Evolutionary conservation across 306 rosid genomes (phyloP), one percentile per base, ranked within the genome.

Genomic region (Castanea mollissima): DNA sequence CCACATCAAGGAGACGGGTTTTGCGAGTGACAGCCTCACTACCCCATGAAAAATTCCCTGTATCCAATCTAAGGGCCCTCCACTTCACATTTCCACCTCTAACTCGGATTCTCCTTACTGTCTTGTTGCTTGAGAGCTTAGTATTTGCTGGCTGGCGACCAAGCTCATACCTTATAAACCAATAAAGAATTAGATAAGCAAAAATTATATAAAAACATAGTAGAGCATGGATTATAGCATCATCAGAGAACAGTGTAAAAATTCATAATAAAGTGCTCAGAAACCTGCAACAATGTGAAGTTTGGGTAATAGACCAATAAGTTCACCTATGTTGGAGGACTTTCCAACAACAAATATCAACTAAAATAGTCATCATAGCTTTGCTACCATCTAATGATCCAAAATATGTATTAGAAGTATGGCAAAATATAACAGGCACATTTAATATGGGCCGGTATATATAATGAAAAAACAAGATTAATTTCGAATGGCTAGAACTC

Each of bases 21-120:
- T 88, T 85, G 69, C 88, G 83, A 11, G 91, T 81, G 2, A 85
- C 88, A 6, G 91, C 84, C 69, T 88, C 91, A 77, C 91, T 88
- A 57, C 89, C 86, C 91, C 91, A 88, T 1, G 88, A 83, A 52
- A 46, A 88, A 46, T 88, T 88, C 13, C 91, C 91, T 2, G 91
- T 88, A 52, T 88, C 91, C 82, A 88, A 83, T 60, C 91, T 86
- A 60, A 88, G 9, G 2, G 91, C 91, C 23, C 91, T 79, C 91
- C 91, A 88, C 21, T 88, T 88, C 75, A 88, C 91, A 81, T 88
- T 88, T 18, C 89, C 91, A 76, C 91, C 91, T 31, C 91, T 76
- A 1, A 88, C 91, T 62, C 91, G 85, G 1, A 88, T 72, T 69
- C 91, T 85, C 31, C 91, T 69, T 5, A 88, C 78, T 1, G 91